Evolutionary conservation across 768 basidiomycete species (phyloP).

Genomic region (Lentinula boryana): DNA sequence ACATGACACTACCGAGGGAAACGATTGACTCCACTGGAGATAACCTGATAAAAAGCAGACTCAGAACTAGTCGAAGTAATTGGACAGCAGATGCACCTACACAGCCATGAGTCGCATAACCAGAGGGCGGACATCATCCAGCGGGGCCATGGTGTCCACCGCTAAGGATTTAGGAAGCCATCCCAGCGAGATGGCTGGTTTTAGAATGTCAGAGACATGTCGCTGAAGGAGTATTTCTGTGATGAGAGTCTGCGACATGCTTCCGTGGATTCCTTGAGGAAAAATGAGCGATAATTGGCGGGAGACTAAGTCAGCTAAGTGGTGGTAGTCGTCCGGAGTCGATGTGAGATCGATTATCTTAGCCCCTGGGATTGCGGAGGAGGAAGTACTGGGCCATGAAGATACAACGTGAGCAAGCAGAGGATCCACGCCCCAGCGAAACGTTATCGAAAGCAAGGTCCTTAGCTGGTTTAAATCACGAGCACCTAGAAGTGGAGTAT

Average conservation of each 20-base stretch:
- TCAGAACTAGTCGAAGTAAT: conserved; percentile 22
- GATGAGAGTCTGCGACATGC: conserved; percentile 53
- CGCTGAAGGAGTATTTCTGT: conserved; percentile 49
- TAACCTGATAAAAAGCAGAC: conserved; percentile 59
- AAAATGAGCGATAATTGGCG: conserved; percentile 48
- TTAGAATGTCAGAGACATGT: conserved; percentile 54
- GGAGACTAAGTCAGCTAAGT: conserved; percentile 35
- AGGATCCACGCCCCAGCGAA: conserved; percentile 67
- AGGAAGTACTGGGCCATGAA: conserved; percentile 30
- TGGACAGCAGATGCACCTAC: conserved; percentile 36
- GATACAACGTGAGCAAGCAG: conserved; percentile 38
- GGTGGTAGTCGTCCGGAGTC: conserved; percentile 33
- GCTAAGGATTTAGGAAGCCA: conserved; percentile 59
- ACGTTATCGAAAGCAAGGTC: conserved; percentile 59
- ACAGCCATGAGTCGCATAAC: conserved; percentile 53
- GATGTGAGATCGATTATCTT: conserved; percentile 41
- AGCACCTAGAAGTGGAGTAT: conserved; percentile 46
- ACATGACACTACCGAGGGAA: conserved; percentile 56
- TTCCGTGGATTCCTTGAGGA: conserved; percentile 41
- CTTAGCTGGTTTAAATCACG: conserved; percentile 60
- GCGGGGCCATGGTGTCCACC: conserved; percentile 28
- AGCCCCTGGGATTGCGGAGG: conserved; percentile 13
- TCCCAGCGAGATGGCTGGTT: conserved; percentile 56
- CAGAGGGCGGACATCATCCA: conserved; percentile 43
- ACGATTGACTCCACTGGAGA: conserved; percentile 61